phyloP scores from a whole-genome alignment of 2,329 filamentous ascomycete species.

The Nemania abortiva region DNA sequence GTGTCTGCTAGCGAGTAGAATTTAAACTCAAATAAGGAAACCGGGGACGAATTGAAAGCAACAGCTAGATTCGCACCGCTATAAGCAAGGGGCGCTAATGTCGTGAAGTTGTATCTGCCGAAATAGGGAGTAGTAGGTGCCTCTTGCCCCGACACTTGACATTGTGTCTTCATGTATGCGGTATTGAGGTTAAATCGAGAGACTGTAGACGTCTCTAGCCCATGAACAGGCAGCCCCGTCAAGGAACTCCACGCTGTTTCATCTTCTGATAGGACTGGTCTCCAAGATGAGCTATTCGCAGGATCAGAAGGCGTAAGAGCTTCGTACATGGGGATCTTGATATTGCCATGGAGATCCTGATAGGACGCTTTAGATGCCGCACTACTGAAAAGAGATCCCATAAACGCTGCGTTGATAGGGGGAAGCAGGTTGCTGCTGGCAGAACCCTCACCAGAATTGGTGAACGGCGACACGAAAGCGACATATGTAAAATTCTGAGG shows the following conservation, averaged over 20 bases:
- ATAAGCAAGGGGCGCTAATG: not conserved
- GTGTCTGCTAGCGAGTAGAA: constrained; percentile 9
- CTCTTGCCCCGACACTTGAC: constrained; percentile 5
- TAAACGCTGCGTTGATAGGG: constrained; percentile 7
- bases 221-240: constrained; percentile 3
- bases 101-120: not conserved
- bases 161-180: constrained; percentile 5
- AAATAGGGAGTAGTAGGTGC: not conserved
- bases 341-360: constrained; percentile 6
- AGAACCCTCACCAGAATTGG: not conserved
- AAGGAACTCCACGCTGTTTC: constrained; percentile 9
- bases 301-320: not conserved
- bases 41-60: not conserved
- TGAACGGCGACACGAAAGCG: constrained; percentile 5
- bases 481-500: constrained; percentile 9
- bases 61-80: not conserved
- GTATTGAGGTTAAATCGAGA: constrained; percentile 10
- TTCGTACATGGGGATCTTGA: constrained; percentile 7
- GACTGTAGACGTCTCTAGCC: not conserved
- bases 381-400: constrained; percentile 1
- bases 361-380: constrained; percentile 4
- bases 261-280: not conserved
- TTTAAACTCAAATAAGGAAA: not conserved
- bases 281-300: constrained; percentile 1
- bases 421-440: not conserved